Conservation (phyloP, 192 early-diverging fungal species). For the Umbelopsis sp. region DNA sequence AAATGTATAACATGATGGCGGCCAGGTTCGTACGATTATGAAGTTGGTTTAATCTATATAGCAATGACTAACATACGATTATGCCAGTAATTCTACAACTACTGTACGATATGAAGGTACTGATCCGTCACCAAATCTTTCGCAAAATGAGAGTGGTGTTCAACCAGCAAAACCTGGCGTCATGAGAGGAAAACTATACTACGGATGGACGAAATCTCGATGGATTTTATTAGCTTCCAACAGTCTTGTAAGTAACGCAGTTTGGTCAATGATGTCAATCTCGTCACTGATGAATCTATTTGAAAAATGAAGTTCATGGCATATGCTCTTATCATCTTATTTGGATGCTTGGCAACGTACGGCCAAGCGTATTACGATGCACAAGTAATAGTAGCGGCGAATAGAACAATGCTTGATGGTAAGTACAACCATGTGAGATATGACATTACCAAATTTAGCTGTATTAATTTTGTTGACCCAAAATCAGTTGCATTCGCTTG, state of each 20-base stretch:
- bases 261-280: background rate
- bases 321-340: background rate
- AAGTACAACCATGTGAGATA: background rate
- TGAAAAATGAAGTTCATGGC: background rate
- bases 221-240: conserved; percentile 10
- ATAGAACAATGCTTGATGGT: conserved; percentile 21
- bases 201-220: conserved; percentile 24
- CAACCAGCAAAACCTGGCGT: background rate
- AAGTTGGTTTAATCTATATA: background rate
- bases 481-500: conserved; percentile 34
- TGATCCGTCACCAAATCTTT: background rate
- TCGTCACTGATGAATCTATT: background rate
- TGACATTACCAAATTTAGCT: background rate
- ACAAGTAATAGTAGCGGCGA: conserved; percentile 4
- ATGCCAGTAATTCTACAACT: background rate
- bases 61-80: background rate
- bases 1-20: background rate
- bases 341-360: conserved; percentile 3
- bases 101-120: background rate
- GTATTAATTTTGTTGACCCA: background rate
- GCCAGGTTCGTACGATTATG: background rate
- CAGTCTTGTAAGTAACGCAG: conserved; percentile 5
- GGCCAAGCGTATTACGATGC: conserved; percentile 11
- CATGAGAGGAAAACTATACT: conserved; percentile 10
- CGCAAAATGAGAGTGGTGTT: background rate